Evolutionary conservation across 345 rosid species (phyloP), one percentile per base, ranked within the genome.

Genomic region (Dipteronia dyeriana): DNA sequence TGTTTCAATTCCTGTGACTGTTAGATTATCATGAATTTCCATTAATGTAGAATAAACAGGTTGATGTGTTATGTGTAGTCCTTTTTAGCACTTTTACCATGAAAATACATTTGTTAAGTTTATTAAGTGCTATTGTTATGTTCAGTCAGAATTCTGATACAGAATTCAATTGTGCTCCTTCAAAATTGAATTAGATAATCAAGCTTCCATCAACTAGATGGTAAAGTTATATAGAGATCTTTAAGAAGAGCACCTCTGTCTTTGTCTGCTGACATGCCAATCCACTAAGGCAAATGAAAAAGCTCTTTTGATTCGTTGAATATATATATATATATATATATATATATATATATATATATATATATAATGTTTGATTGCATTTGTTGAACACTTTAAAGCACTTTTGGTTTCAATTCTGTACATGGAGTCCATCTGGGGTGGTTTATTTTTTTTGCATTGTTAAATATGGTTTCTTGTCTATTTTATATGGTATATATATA

Each of bases 1-100:
- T 88, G 89, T 63, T 51, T 11, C 71, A 60, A 22, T 54, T 39
- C 76, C 74, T 83, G 83, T 45, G 75, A 53, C 16, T 11, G 49
- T 54, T 22, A 54, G 20, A 34, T 9, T 60, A 2, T 63, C 53
- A 38, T 16, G 43, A 19, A 20, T 29, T 54, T 39, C 14, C 60
- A 9, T 53, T 14, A 12, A 9, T 45, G 59, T 3, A 10, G 41
- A 9, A 49, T 13, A 47, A 57, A 6, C 20, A 13, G 22, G 17
- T 73, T 26, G 26, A 26, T 26, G 26, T 26, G 26, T 26, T 26
- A 26, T 7, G 16, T 73, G 39, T 53, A 26, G 41, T 45, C 51
- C 26, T 4, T 23, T 49, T 17, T 22, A 41, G n/a, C 10, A 53
- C 22, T 4, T 5, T 26, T 49, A 43, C 47, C 6, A 45, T 20